These are phyloP conservation scores for Sporobolomyces phaffii DNA, from an alignment of 768 basidiomycete genomes.

Conservation along the genomic window DNA sequence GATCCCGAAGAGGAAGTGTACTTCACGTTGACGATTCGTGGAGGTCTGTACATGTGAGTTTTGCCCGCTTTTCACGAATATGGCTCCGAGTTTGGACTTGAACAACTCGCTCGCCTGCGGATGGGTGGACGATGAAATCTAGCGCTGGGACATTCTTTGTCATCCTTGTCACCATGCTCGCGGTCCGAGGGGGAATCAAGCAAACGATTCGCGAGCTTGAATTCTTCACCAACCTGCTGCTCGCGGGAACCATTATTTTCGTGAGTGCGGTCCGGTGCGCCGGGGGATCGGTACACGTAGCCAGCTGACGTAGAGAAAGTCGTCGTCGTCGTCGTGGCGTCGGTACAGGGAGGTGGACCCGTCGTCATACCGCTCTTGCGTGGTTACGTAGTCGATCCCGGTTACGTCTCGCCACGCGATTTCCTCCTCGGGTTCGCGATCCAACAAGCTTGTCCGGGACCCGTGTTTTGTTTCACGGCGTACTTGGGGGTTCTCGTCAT, in stretches of 20 bases:
- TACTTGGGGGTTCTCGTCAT: conserved; percentile 54
- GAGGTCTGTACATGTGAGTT: conserved; percentile 9
- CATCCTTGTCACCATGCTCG: conserved; percentile 1
- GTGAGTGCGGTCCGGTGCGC: not conserved
- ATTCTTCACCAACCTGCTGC: conserved; percentile 6
- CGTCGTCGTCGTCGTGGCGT: too few relatives aligned
- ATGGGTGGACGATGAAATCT: not conserved
- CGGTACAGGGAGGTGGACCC: conserved; percentile 55
- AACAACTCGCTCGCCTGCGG: not conserved
- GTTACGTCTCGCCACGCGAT: conserved; percentile 51
- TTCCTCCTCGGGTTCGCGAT: conserved; percentile 54
- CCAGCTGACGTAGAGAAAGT: too few relatives aligned
- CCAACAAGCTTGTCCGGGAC: conserved; percentile 48
- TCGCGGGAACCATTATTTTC: conserved; percentile 24
- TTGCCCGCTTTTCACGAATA: not conserved
- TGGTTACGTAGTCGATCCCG: conserved; percentile 52
- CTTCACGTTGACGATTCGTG: not conserved
- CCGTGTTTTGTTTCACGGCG: conserved; percentile 55
- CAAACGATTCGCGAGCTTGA: not conserved
- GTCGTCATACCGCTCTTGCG: conserved; percentile 57
- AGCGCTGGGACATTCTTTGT: conserved; percentile 5
- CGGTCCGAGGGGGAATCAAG: not conserved
- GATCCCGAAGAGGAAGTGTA: conserved; percentile 6
- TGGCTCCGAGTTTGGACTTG: too few relatives aligned
- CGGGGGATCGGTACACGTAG: too few relatives aligned